phyloP scores from a whole-genome alignment of 2,329 filamentous ascomycete species.

The Xylaria sp. region DNA sequence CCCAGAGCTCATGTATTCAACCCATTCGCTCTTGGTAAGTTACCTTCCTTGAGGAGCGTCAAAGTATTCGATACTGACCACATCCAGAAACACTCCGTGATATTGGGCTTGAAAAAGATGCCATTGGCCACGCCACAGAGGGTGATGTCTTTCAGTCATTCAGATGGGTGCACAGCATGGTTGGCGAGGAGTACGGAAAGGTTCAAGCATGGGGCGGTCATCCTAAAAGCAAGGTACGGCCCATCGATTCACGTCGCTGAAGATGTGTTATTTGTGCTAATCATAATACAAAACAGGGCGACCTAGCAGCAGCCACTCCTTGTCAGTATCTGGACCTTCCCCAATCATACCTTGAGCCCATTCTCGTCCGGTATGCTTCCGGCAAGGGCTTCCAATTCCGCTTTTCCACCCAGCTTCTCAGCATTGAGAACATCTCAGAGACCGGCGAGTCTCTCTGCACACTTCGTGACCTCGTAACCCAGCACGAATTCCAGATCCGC shows the following conservation, averaged over 20 bases:
- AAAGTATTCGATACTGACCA: constrained; percentile 1
- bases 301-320: constrained; percentile 39
- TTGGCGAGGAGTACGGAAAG: constrained; percentile 47
- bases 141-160: constrained; percentile 44
- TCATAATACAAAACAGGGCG: constrained; percentile 31
- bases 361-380: constrained; percentile 38
- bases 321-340: constrained; percentile 40
- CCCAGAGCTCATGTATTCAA: constrained; percentile 59
- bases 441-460: constrained; percentile 18
- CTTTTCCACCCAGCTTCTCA: constrained; percentile 36
- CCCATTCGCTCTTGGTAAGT: constrained; percentile 44
- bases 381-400: constrained; percentile 35
- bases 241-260: background rate
- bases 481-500: constrained; percentile 38
- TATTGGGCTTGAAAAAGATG: constrained; percentile 43
- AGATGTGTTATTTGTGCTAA: constrained; percentile 2
- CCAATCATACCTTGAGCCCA: constrained; percentile 40
- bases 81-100: constrained; percentile 46
- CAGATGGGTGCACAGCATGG: constrained; percentile 49
- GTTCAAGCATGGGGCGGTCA: constrained; percentile 48
- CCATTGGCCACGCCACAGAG: constrained; percentile 33
- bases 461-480: constrained; percentile 35
- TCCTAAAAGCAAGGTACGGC: constrained; percentile 37
- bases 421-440: constrained; percentile 23
- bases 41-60: background rate